phyloP scores from a whole-genome alignment of 441 rosid species.

The Brassica hybrid region DNA sequence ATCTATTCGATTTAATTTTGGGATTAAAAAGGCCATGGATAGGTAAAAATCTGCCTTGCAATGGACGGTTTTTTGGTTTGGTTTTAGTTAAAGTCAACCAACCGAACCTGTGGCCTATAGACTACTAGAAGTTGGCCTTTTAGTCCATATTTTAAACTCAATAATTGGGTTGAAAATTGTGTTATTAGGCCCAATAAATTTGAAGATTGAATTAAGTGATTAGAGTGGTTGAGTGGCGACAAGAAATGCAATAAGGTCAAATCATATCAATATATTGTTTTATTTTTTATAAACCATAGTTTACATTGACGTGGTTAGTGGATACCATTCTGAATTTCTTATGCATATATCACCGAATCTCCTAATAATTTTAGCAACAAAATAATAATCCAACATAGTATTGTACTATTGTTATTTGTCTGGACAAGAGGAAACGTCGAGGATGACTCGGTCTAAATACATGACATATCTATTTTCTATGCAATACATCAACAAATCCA shows the following conservation, averaged over 20 bases:
- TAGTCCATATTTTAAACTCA: neutral
- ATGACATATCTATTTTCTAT: neutral
- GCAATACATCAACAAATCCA: neutral
- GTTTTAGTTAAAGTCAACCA: too few relatives aligned
- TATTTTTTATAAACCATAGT: neutral
- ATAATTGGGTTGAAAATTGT: too few relatives aligned
- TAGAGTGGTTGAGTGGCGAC: neutral
- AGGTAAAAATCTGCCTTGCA: too few relatives aligned
- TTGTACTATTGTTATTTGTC: neutral
- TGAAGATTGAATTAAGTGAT: neutral
- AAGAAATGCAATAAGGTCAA: neutral
- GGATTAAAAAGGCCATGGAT: too few relatives aligned
- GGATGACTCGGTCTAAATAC: neutral
- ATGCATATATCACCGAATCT: neutral
- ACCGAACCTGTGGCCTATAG: neutral
- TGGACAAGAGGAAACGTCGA: constrained; percentile 1
- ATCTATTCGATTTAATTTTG: too few relatives aligned
- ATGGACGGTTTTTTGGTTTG: neutral
- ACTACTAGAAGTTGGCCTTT: neutral
- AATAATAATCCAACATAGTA: constrained; percentile 1
- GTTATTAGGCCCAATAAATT: neutral
- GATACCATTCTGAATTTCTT: neutral
- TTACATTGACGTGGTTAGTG: neutral
- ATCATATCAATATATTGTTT: neutral
- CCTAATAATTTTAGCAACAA: neutral